phyloP scores from a whole-genome alignment of 495 filamentous ascomycete species.

The Hyaloscypha variabilis region DNA sequence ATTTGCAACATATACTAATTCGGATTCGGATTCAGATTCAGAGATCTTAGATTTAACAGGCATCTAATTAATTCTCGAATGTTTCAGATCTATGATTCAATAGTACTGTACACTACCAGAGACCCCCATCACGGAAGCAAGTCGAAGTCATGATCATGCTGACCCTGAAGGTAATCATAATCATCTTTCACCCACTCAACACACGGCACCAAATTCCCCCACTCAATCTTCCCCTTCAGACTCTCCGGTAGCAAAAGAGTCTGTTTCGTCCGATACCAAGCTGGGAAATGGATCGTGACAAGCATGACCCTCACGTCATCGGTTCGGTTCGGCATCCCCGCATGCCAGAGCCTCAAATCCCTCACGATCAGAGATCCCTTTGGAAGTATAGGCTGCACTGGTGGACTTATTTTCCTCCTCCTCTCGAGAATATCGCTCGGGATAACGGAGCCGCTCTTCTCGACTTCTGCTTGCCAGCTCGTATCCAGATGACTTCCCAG shows the following conservation, averaged over 20 bases:
- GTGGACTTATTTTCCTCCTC: conserved; percentile 41
- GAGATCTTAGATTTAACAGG: too few species aligned
- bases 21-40: too few species aligned
- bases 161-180: conserved; percentile 7
- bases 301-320: conserved; percentile 56
- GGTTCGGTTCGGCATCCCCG: conserved; percentile 58
- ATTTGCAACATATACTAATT: too few species aligned
- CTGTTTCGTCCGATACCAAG: conserved; percentile 11
- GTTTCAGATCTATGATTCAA: too few species aligned
- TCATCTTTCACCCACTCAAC: conserved; percentile 6
- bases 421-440: conserved; percentile 43
- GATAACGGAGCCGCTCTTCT: conserved; percentile 33
- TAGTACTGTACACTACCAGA: too few species aligned
- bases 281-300: conserved; percentile 43
- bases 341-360: conserved; percentile 63
- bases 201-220: conserved; percentile 12
- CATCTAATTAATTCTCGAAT: too few species aligned
- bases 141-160: conserved; percentile 16
- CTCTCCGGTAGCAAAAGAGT: conserved; percentile 8
- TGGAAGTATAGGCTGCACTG: conserved; percentile 50
- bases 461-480: conserved; percentile 6
- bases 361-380: conserved; percentile 57
- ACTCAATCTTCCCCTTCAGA: conserved; percentile 10
- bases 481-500: conserved; percentile 53
- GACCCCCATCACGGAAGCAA: background rate